Percentiles rank a stretch among this genome's conserved stretches.
These are phyloP conservation scores for Pseudocercospora eumusae DNA, from an alignment of 2,329 filamentous ascomycete genomes.

Conservation along the genomic window DNA sequence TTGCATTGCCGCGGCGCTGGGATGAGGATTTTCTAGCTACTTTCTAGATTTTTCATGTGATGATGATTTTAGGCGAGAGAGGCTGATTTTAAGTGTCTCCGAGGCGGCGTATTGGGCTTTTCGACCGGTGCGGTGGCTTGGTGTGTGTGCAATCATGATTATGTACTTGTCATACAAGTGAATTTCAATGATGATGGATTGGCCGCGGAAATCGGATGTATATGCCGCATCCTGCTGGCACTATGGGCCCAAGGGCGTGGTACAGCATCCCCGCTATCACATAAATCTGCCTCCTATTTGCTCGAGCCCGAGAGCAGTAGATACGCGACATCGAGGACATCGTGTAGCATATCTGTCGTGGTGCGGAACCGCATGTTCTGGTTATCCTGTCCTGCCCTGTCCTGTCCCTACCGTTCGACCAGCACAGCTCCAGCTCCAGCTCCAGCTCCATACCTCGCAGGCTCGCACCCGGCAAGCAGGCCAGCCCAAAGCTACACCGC, in stretches of 20 bases:
- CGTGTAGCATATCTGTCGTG: background rate
- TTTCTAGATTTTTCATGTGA: conserved; percentile 7
- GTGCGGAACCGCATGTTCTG: background rate
- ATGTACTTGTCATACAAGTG: conserved; percentile 21
- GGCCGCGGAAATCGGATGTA: conserved; percentile 5
- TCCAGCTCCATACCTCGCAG: no score
- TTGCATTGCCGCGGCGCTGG: no score
- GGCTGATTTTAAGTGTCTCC: conserved; percentile 27
- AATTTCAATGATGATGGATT: no score
- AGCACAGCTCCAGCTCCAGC: background rate
- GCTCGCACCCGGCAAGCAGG: background rate
- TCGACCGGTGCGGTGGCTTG: conserved; percentile 19
- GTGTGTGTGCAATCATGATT: conserved; percentile 16
- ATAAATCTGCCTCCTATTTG: background rate
- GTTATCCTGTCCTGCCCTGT: no score
- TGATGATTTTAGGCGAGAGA: conserved; percentile 6
- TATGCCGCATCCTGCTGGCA: conserved; percentile 6
- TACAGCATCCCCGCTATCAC: background rate
- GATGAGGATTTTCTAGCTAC: conserved; percentile 16
- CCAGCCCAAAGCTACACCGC: conserved; percentile 10
- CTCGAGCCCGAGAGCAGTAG: background rate
- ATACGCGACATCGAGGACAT: conserved; percentile 1
- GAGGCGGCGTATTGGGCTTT: conserved; percentile 26
- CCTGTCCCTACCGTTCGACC: background rate
- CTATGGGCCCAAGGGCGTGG: background rate